Evolutionary conservation across 108 stramenopile genomes (phyloP).

Genomic region (Discostella pseudostelligera): DNA sequence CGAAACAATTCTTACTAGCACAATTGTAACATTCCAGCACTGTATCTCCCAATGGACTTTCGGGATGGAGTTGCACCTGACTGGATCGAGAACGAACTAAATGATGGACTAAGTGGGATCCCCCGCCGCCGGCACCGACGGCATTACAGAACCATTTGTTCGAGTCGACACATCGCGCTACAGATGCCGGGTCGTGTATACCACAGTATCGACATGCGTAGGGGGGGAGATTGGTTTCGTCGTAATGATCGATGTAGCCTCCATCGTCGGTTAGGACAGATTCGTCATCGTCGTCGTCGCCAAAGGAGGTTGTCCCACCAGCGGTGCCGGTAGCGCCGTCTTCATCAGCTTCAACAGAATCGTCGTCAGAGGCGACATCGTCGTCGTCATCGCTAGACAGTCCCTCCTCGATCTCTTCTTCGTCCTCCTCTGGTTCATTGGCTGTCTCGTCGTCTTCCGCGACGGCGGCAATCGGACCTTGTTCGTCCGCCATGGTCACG

Average conservation of each 20-base stretch:
- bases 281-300: conserved; percentile 45
- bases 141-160: conserved; percentile 99
- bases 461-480: conserved; percentile 1
- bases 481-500: conserved; percentile 18
- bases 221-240: conserved; percentile 76
- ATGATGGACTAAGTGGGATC: conserved; percentile 94
- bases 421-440: conserved; percentile 1
- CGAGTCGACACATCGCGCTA: conserved; percentile 93
- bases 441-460: conserved; percentile 10
- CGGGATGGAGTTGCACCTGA: conserved; percentile 86
- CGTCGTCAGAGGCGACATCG: conserved; percentile 31
- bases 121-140: conserved; percentile 67
- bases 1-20: conserved; percentile 91
- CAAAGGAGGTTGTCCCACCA: conserved; percentile 13
- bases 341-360: conserved; percentile 21
- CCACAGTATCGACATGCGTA: conserved; percentile 97
- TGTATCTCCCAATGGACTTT: conserved; percentile 92
- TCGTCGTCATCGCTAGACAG: conserved; percentile 42
- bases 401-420: conserved; percentile 28
- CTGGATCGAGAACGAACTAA: conserved; percentile 79
- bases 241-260: conserved; percentile 75
- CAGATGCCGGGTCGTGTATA: conserved; percentile 90
- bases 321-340: conserved; percentile 31
- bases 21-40: conserved; percentile 99
- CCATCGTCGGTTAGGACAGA: conserved; percentile 51